phyloP scores from a whole-genome alignment of 148 eudicot species.

The Euryodendron excelsum region DNA sequence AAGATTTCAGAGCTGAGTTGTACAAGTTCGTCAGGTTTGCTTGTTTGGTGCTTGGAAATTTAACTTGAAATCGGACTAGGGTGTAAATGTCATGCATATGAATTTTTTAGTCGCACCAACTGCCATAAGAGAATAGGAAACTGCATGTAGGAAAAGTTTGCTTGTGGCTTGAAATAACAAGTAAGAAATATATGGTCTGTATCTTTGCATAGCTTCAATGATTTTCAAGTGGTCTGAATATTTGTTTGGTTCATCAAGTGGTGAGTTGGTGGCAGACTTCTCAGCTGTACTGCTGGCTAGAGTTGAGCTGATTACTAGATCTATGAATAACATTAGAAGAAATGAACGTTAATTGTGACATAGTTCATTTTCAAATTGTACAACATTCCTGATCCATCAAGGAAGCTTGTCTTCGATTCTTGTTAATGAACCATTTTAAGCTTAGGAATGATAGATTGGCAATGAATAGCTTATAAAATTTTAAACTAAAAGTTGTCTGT shows the following conservation, averaged over 20 bases:
- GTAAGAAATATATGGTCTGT: background rate
- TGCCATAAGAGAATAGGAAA: background rate
- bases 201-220: background rate
- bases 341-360: background rate
- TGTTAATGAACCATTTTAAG: background rate
- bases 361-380: background rate
- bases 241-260: background rate
- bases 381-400: background rate
- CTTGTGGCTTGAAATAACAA: background rate
- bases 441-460: background rate
- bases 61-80: background rate
- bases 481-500: slow-evolving; percentile 4
- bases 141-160: background rate
- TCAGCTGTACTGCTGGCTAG: background rate
- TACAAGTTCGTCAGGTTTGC: background rate
- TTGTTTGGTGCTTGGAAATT: background rate
- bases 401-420: background rate
- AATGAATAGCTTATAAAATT: background rate
- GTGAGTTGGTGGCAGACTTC: background rate
- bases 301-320: background rate
- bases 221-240: background rate
- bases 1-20: slow-evolving; percentile 11
- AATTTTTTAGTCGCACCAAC: background rate
- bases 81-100: background rate
- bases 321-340: background rate